Percentiles rank a stretch among this genome's conserved stretches.
phyloP scores from a whole-genome alignment of 2,329 filamentous ascomycete genomes.

The Apiospora saccharicola region DNA sequence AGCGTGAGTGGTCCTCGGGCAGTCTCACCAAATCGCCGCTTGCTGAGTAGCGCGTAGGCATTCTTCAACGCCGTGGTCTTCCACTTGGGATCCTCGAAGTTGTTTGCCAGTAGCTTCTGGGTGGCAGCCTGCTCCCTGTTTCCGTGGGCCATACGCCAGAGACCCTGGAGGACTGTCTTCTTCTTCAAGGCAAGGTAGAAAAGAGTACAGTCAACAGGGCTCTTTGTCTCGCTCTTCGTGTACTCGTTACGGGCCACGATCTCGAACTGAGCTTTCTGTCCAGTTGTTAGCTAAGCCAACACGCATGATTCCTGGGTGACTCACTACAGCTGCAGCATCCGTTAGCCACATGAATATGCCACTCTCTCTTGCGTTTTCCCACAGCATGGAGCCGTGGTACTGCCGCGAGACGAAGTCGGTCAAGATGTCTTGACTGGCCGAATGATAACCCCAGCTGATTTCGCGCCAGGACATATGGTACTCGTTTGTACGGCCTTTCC shows the following conservation, averaged over 20 bases:
- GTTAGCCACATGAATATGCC: conserved; percentile 96
- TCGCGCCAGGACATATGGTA: conserved; percentile 78
- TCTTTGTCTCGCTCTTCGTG: conserved; percentile 84
- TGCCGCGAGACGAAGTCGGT: conserved; percentile 82
- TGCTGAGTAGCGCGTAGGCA: conserved; percentile 92
- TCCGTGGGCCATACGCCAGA: conserved; percentile 95
- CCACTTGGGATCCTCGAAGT: conserved; percentile 89
- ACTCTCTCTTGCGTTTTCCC: conserved; percentile 84
- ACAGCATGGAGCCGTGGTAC: conserved; percentile 80
- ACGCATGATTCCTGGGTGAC: conserved; percentile 37
- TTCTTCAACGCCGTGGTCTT: conserved; percentile 92
- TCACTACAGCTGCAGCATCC: conserved; percentile 77
- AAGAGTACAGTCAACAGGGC: conserved; percentile 88
- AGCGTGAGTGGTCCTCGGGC: neutral
- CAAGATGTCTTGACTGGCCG: conserved; percentile 86
- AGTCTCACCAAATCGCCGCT: conserved; percentile 78
- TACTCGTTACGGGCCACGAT: conserved; percentile 93
- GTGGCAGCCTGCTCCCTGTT: conserved; percentile 86
- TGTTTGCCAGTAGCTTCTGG: conserved; percentile 81
- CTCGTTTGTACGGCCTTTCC: conserved; percentile 69
- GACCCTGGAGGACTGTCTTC: conserved; percentile 86
- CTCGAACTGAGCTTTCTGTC: conserved; percentile 80
- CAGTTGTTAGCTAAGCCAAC: neutral
- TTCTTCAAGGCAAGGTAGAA: conserved; percentile 92
- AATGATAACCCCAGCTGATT: conserved; percentile 87